A percentile compares a stretch with the other conserved stretches of the same genome.
These are phyloP conservation scores for Cardamine resedifolia DNA, from an alignment of 345 rosid genomes.

Conservation along the genomic window DNA sequence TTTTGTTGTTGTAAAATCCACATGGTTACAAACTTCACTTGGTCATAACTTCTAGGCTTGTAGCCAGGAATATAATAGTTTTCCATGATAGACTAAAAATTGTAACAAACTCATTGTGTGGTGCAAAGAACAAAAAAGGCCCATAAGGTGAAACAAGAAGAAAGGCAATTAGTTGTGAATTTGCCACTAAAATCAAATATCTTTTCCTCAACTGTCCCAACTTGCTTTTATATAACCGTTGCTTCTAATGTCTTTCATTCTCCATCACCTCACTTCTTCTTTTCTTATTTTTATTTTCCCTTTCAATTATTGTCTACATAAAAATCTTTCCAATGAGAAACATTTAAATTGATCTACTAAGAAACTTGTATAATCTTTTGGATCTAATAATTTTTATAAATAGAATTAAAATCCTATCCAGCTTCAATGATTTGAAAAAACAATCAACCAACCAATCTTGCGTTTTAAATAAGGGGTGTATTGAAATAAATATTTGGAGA, in stretches of 20 bases:
- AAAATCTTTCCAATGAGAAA: too few relatives aligned
- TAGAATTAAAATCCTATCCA: too few relatives aligned
- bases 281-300: too few relatives aligned
- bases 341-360: too few relatives aligned
- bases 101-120: constrained; percentile 36
- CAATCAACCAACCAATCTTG: too few relatives aligned
- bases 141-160: constrained; percentile 35
- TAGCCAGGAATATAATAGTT: constrained; percentile 4
- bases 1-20: too few relatives aligned
- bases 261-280: constrained; percentile 34
- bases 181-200: constrained; percentile 27
- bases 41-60: not conserved
- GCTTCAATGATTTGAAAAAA: too few relatives aligned
- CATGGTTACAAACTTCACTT: constrained; percentile 12
- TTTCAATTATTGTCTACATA: too few relatives aligned
- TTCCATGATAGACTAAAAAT: constrained; percentile 11
- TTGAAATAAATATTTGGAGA: too few relatives aligned
- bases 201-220: constrained; percentile 37
- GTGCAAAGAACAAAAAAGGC: constrained; percentile 25
- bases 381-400: too few relatives aligned
- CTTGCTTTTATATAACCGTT: constrained; percentile 29
- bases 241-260: constrained; percentile 22
- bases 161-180: constrained; percentile 23
- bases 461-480: too few relatives aligned
- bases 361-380: too few relatives aligned